A percentile compares a stretch with the other conserved stretches of the same genome.
Evolutionary conservation across 208 protist genomes (phyloP).

Genomic region (Crithidia thermophila): DNA sequence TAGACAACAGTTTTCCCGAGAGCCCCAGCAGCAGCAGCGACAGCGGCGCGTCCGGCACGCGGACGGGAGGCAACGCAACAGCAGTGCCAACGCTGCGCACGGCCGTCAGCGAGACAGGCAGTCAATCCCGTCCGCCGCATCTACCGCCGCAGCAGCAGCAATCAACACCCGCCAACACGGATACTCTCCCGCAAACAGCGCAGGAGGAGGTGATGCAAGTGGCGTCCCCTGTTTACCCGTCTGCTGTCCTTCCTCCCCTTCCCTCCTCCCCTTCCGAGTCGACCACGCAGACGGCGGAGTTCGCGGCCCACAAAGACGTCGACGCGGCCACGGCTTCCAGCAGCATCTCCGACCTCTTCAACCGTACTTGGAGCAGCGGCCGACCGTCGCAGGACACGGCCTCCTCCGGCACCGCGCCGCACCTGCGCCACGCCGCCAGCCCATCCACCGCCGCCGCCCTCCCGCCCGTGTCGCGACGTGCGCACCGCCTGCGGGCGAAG

Average conservation of each 20-base stretch:
- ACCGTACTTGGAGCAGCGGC: constrained; percentile 25
- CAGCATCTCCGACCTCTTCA: constrained; percentile 8
- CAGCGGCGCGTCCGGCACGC: background rate
- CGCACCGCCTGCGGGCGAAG: constrained; percentile 3
- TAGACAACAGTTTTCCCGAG: background rate
- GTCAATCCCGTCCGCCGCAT: background rate
- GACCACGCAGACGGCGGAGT: background rate
- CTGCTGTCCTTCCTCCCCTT: background rate
- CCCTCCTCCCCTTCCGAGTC: background rate
- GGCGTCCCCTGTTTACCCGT: too few relatives aligned
- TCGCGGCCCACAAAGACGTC: background rate
- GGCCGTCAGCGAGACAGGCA: background rate
- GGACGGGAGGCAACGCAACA: background rate
- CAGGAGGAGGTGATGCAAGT: too few relatives aligned
- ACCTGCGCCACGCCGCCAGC: background rate
- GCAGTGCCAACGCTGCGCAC: constrained; percentile 3
- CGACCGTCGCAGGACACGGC: background rate
- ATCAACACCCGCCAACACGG: too few relatives aligned
- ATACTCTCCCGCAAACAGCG: too few relatives aligned
- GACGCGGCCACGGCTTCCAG: background rate
- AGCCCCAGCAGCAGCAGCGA: constrained; percentile 9
- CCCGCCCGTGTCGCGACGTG: background rate
- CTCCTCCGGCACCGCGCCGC: background rate
- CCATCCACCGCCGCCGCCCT: background rate
- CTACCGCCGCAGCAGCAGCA: background rate